Conservation (phyloP, 2,329 filamentous ascomycete species). For the Ophidiomyces ophidiicola region DNA sequence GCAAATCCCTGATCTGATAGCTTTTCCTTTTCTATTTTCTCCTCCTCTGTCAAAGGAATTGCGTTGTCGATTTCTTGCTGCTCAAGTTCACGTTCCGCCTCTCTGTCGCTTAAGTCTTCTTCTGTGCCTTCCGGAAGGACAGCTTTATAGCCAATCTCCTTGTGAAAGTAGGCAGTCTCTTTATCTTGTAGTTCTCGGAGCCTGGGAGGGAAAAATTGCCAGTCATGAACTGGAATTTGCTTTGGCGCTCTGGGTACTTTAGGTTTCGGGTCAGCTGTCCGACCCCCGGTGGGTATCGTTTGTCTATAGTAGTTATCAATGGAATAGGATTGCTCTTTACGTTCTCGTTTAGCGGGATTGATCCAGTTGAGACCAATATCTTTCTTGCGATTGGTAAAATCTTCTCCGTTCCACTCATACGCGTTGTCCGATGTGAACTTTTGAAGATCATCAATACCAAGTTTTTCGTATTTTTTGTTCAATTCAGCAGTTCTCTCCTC, state of each 20-base stretch:
- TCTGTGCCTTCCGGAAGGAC: constrained; percentile 80
- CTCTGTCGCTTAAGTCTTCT: constrained; percentile 71
- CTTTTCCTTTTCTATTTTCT: constrained; percentile 71
- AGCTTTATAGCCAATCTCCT: constrained; percentile 92
- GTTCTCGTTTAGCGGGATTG: constrained; percentile 93
- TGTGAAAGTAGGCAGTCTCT: constrained; percentile 89
- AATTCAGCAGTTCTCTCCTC: constrained; percentile 81
- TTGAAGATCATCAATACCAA: constrained; percentile 91
- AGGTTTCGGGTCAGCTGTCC: constrained; percentile 73
- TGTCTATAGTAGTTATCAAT: constrained; percentile 98
- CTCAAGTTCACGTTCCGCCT: constrained; percentile 74
- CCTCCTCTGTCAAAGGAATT: constrained; percentile 73
- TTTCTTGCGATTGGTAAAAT: constrained; percentile 83
- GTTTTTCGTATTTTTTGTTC: constrained; percentile 88
- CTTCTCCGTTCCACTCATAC: constrained; percentile 98
- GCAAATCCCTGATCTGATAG: constrained; percentile 77
- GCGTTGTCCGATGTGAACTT: constrained; percentile 96
- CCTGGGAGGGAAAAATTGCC: constrained; percentile 84
- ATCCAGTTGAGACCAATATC: constrained; percentile 93
- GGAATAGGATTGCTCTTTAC: constrained; percentile 94
- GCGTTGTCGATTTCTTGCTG: constrained; percentile 92
- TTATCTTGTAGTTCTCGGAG: constrained; percentile 86
- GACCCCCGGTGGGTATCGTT: constrained; percentile 68
- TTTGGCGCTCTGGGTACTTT: constrained; percentile 93
- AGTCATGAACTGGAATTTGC: constrained; percentile 84